Evolutionary conservation across 2,329 filamentous ascomycete genomes (phyloP).

Genomic region (Mollisiaceae sp.): DNA sequence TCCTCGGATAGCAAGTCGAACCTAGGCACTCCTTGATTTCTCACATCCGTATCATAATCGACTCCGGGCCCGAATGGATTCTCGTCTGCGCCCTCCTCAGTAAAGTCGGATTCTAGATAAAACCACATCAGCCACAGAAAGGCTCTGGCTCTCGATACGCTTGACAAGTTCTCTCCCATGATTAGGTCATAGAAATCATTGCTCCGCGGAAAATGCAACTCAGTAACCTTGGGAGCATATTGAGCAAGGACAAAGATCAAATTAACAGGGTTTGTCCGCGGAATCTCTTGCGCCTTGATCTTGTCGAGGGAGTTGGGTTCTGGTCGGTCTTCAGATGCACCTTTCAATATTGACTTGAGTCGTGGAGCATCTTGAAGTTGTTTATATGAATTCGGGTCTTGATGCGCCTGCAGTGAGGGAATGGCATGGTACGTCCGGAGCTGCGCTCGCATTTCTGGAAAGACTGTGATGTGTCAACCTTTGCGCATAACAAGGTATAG

Average conservation of each 20-base stretch:
- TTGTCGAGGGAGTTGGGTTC: slow-evolving; percentile 86
- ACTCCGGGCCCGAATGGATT: slow-evolving; percentile 86
- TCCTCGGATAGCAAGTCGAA: slow-evolving; percentile 70
- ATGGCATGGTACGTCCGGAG: slow-evolving; percentile 98
- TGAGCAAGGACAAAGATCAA: slow-evolving; percentile 94
- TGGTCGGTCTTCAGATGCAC: slow-evolving; percentile 86
- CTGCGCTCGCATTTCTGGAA: slow-evolving; percentile 98
- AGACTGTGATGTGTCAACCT: slow-evolving; percentile 66
- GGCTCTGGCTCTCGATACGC: slow-evolving; percentile 79
- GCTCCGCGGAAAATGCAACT: slow-evolving; percentile 84
- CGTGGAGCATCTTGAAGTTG: slow-evolving; percentile 95
- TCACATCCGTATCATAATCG: slow-evolving; percentile 67
- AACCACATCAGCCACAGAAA: slow-evolving; percentile 99
- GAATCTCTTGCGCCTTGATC: slow-evolving; percentile 71
- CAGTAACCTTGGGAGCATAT: slow-evolving; percentile 88
- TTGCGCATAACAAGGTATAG: slow-evolving; percentile 4
- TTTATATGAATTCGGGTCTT: slow-evolving; percentile 96
- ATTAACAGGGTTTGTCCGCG: slow-evolving; percentile 96
- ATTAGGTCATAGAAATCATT: slow-evolving; percentile 96
- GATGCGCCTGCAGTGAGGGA: slow-evolving; percentile 90
- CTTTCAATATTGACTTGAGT: slow-evolving; percentile 96
- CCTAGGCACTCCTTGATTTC: slow-evolving; percentile 71
- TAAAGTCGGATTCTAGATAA: slow-evolving; percentile 95
- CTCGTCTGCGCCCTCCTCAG: slow-evolving; percentile 81
- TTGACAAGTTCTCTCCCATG: slow-evolving; percentile 86